Evolutionary conservation across 805 yeast genomes (phyloP), one percentile per base, ranked within the genome.

Genomic region (Zygoascus bituminiphila): DNA sequence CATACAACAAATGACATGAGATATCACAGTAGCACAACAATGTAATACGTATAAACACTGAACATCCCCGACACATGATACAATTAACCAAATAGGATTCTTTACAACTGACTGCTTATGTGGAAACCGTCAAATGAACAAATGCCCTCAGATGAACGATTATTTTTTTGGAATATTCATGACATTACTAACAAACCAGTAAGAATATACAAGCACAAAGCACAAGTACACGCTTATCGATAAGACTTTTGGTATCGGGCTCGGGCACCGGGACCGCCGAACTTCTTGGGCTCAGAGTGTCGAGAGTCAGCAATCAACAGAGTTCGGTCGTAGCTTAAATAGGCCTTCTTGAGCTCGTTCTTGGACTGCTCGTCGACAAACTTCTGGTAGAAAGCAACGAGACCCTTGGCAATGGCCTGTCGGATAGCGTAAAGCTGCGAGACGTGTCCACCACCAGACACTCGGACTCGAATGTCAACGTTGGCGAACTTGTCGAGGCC

Each of bases 221-320:
- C 44, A 41, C n/a, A n/a, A n/a, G n/a, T 22, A 17, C 35, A 23
- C 25, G 17, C 44, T 55, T 91, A 93, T 89, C 98, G 98, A 93
- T 93, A 93, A 75, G 98, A 93, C 77, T 93, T 93, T 84, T 93
- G 98, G 97, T 87, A 91, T 81, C 98, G 91, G 73, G 98, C 93
- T 82, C 98, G 93, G 79, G 98, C 98, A 87, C 98, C 98, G 77
- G 95, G 95, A 83, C 98, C 98, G 82, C 98, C 98, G 82, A 93
- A 93, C 83, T 93, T 93, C 97, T 93, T 93, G 84, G 98, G 98
- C 82, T 93, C 98, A 84, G 89, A 84, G 84, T 95, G 91, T 86
- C 98, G 88, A 68, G 97, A 80, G 77, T 93, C 98, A 68, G 98
- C 98, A 75, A 93, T 93, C 79, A 93, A 84, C 74, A 93, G 84